A percentile compares a stretch with the other conserved stretches of the same genome.
Conservation (phyloP, 805 yeast species). For the Yamadazyma laniorum region DNA sequence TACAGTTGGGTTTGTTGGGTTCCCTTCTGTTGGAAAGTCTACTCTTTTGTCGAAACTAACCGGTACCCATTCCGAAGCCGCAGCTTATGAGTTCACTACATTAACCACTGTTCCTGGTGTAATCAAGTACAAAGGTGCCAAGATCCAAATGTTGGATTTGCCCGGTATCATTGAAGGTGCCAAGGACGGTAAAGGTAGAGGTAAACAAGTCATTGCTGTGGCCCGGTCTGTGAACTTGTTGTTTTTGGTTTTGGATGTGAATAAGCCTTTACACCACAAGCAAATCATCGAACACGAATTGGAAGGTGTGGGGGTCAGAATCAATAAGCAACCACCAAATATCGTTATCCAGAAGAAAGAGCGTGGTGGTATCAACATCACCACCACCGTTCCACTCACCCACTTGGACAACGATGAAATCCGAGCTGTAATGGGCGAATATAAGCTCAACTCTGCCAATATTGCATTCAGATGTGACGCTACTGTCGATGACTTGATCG, state of each 20-base stretch:
- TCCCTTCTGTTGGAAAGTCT: slow-evolving; percentile 92
- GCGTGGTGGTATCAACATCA: slow-evolving; percentile 91
- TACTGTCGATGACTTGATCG: slow-evolving; percentile 94
- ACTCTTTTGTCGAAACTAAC: slow-evolving; percentile 86
- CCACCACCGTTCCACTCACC: slow-evolving; percentile 90
- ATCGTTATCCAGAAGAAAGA: slow-evolving; percentile 90
- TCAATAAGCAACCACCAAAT: slow-evolving; percentile 91
- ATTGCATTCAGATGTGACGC: slow-evolving; percentile 97
- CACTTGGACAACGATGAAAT: slow-evolving; percentile 91
- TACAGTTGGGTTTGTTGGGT: slow-evolving; percentile 95
- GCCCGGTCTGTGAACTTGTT: slow-evolving; percentile 96
- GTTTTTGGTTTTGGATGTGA: slow-evolving; percentile 92
- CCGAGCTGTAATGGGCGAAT: slow-evolving; percentile 93
- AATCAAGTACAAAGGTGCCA: slow-evolving; percentile 94
- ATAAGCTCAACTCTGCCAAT: slow-evolving; percentile 92
- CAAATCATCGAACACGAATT: slow-evolving; percentile 90
- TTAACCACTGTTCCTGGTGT: slow-evolving; percentile 97
- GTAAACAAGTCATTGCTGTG: slow-evolving; percentile 96
- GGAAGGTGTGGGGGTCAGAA: slow-evolving; percentile 96
- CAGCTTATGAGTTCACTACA: slow-evolving; percentile 96
- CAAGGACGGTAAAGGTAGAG: slow-evolving; percentile 88
- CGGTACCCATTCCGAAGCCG: slow-evolving; percentile 97
- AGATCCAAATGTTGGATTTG: slow-evolving; percentile 90
- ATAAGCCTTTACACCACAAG: slow-evolving; percentile 93
- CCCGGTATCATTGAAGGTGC: slow-evolving; percentile 93